Base-by-base conservation (phyloP, 352 stramenopile genomes). In the Phytophthora tubulina region DNA sequence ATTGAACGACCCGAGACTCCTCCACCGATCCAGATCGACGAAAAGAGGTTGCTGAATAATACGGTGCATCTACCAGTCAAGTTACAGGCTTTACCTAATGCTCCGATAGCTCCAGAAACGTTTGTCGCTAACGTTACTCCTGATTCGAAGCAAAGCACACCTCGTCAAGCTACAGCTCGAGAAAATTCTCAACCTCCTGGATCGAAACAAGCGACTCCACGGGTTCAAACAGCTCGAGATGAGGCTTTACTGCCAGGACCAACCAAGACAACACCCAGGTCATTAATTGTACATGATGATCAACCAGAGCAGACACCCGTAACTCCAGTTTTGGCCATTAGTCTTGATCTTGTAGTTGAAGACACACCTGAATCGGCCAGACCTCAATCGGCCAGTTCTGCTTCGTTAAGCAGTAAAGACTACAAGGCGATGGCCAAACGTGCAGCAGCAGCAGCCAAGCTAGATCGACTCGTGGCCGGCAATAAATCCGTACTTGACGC, bases 1-100 rank as follows among this genome's bases (percentile, higher is more conserved):
- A 93, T 93, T 42, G 84, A 92, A 73, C 79, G 81, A n/a, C 84
- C 82, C 44, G 79, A 81, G 76, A 90, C 86, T 6, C 82, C 79
- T 9, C 78, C 76, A 17, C 78, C 80, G 4, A 69, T 88, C 35
- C 51, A 77, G 27, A 75, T 81, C 42, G 74, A 81, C 46, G 70
- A 79, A 14, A n/a, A 67, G 50, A 52, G 63, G 13, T 54, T 81
- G 9, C 30, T 74, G 13, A 66, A 10, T n/a, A 68, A 58, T 27
- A 75, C 60, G 1, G 55, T 60, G 15, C 59, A 71, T 65, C 36
- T 74, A 31, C 65, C 65, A 0, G 57, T 70, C 1, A 74, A 71
- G 49, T 15, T 76, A 21, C 27, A 76, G 50, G 54, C 69, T 11
- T 51, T 76, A 6, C 36, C 55, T 3, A 76, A 65, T 69, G 63